A percentile compares a stretch with the other conserved stretches of the same genome.
phyloP scores from a whole-genome alignment of 352 stramenopile species.

The Pythium volutum region DNA sequence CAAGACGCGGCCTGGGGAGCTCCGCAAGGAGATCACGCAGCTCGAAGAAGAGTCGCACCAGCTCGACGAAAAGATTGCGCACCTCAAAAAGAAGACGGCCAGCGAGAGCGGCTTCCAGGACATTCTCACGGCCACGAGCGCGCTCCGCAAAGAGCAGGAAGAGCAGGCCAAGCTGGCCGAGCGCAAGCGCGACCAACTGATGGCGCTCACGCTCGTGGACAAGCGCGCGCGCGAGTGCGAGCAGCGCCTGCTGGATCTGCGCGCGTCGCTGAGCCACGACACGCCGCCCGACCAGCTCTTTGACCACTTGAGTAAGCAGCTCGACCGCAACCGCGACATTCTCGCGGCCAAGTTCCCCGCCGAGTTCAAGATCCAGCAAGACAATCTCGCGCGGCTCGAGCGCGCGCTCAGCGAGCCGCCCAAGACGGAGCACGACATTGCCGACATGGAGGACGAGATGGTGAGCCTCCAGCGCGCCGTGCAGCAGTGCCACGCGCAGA shows the following conservation, averaged over 20 bases:
- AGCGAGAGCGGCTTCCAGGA: slow-evolving; percentile 83
- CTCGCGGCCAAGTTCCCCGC: slow-evolving; percentile 66
- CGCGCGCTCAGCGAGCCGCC: slow-evolving; percentile 63
- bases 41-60: slow-evolving; percentile 91
- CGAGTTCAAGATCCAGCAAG: slow-evolving; percentile 73
- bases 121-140: slow-evolving; percentile 88
- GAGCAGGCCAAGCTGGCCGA: slow-evolving; percentile 91
- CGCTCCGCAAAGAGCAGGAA: slow-evolving; percentile 92
- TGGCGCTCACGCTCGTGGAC: slow-evolving; percentile 81
- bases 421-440: slow-evolving; percentile 86
- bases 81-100: slow-evolving; percentile 87
- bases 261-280: slow-evolving; percentile 68
- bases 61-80: slow-evolving; percentile 88
- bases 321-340: slow-evolving; percentile 72
- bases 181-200: slow-evolving; percentile 87
- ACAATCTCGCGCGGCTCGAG: slow-evolving; percentile 76
- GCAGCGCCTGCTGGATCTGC: slow-evolving; percentile 67
- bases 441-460: slow-evolving; percentile 85
- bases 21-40: slow-evolving; percentile 90
- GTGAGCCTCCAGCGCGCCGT: slow-evolving; percentile 56
- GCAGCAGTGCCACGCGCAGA: slow-evolving; percentile 60
- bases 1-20: slow-evolving; percentile 79
- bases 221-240: slow-evolving; percentile 71
- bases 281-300: slow-evolving; percentile 86
- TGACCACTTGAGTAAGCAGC: slow-evolving; percentile 75